A percentile compares a stretch with the other conserved stretches of the same genome.
Evolutionary conservation across 1,284 basidiomycete genomes (phyloP).

Genomic region (Trichosporon sp.): DNA sequence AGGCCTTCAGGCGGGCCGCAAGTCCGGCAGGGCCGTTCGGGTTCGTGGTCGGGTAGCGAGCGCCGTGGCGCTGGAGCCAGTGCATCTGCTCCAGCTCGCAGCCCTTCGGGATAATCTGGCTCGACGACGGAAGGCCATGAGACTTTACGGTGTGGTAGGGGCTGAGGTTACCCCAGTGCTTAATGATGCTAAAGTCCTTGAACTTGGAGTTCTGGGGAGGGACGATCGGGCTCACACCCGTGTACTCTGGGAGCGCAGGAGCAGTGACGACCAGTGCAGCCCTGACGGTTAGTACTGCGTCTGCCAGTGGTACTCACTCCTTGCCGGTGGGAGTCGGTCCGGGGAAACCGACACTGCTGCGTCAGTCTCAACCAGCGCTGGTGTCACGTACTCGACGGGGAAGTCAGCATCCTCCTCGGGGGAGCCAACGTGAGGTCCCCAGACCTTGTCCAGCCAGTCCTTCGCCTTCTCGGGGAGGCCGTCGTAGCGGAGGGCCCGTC

Average conservation of each 20-base stretch:
- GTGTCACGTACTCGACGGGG: constrained; percentile 41
- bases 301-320: constrained; percentile 51
- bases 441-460: constrained; percentile 32
- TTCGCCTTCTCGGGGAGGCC: constrained; percentile 33
- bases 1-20: constrained; percentile 27
- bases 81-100: constrained; percentile 49
- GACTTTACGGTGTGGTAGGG: constrained; percentile 50
- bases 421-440: constrained; percentile 11
- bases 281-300: constrained; percentile 25
- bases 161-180: constrained; percentile 52
- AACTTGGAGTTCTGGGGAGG: constrained; percentile 30
- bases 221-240: constrained; percentile 64
- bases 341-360: constrained; percentile 64
- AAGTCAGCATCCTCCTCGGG: constrained; percentile 32
- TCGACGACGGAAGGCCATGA: constrained; percentile 50
- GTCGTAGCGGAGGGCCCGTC: constrained; percentile 25
- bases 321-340: constrained; percentile 78
- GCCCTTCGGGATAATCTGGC: constrained; percentile 43
- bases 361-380: constrained; percentile 10
- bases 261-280: constrained; percentile 71
- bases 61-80: constrained; percentile 52
- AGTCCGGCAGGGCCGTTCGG: constrained; percentile 36
- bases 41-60: constrained; percentile 45
- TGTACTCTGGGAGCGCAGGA: constrained; percentile 67
- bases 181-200: constrained; percentile 45